Conservation (phyloP, 129 eudicot species). For the Flaveria trinervia region DNA sequence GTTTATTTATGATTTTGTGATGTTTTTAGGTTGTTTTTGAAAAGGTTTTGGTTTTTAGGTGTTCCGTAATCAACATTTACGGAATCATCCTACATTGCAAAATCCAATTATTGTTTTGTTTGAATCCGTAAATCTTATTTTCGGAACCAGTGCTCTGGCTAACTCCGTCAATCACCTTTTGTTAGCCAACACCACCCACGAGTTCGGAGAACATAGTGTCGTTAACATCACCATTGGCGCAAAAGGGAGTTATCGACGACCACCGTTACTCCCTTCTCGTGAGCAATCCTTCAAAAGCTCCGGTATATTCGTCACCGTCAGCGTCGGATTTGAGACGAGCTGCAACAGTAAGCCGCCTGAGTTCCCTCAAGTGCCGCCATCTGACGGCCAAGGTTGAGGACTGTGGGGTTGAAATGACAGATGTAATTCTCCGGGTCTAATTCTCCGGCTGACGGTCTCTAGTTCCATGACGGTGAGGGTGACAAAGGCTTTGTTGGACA, state of each 20-base stretch:
- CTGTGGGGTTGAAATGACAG: slow-evolving; percentile 69
- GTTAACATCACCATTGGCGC: too few species aligned
- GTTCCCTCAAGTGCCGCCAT: slow-evolving; percentile 79
- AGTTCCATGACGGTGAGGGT: slow-evolving; percentile 83
- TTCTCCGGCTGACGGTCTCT: slow-evolving; percentile 53
- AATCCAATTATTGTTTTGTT: too few species aligned
- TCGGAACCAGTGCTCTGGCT: too few species aligned
- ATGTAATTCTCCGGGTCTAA: slow-evolving; percentile 64
- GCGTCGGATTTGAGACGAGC: slow-evolving; percentile 74
- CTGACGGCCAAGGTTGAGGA: slow-evolving; percentile 65
- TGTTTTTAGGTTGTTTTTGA: too few species aligned
- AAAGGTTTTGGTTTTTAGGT: too few species aligned
- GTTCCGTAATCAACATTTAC: too few species aligned
- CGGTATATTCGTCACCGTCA: slow-evolving; percentile 57
- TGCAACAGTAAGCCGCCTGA: slow-evolving; percentile 71
- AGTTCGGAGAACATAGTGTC: too few species aligned
- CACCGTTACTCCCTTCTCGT: slow-evolving; percentile 53
- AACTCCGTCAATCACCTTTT: slow-evolving; percentile 23
- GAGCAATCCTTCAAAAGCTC: slow-evolving; percentile 56
- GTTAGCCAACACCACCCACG: too few species aligned
- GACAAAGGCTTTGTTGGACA: slow-evolving; percentile 75
- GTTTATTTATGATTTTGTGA: too few species aligned
- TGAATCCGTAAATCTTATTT: too few species aligned
- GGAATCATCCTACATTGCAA: too few species aligned
- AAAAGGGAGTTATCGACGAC: slow-evolving; percentile 62